These are phyloP conservation scores for Arthrobotrys conoides DNA, from an alignment of 2,329 filamentous ascomycete genomes.

Conservation along the genomic window DNA sequence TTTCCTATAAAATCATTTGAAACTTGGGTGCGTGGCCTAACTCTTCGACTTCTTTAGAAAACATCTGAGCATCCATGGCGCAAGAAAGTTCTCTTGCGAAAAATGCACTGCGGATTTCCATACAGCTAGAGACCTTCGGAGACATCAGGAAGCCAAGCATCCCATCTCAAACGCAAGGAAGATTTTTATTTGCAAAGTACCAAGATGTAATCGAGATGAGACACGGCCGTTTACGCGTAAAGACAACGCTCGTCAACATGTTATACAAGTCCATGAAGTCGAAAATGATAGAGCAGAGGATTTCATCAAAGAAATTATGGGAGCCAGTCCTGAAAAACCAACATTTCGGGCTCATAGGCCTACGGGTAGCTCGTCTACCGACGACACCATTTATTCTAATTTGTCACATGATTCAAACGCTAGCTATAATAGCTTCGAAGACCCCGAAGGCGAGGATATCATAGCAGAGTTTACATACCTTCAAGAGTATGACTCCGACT, in stretches of 20 bases:
- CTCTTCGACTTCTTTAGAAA: background rate
- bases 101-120: constrained; percentile 14
- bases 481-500: constrained; percentile 1
- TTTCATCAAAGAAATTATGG: constrained; percentile 18
- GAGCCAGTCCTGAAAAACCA: background rate
- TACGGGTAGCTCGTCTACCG: background rate
- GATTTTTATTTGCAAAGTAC: constrained; percentile 28
- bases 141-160: constrained; percentile 17
- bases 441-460: background rate
- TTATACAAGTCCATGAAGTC: constrained; percentile 18
- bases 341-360: background rate
- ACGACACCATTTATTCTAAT: background rate
- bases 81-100: background rate
- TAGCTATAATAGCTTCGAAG: constrained; percentile 4
- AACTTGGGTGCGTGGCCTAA: background rate
- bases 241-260: constrained; percentile 42
- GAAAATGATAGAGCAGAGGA: background rate
- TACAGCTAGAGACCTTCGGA: constrained; percentile 13
- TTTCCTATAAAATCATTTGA: background rate
- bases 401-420: constrained; percentile 2
- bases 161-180: background rate
- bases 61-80: constrained; percentile 1
- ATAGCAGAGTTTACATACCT: background rate
- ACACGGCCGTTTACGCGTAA: constrained; percentile 24
- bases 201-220: constrained; percentile 1